Base-by-base conservation (phyloP, 768 basidiomycete genomes). In the Psilocybe cubensis region DNA sequence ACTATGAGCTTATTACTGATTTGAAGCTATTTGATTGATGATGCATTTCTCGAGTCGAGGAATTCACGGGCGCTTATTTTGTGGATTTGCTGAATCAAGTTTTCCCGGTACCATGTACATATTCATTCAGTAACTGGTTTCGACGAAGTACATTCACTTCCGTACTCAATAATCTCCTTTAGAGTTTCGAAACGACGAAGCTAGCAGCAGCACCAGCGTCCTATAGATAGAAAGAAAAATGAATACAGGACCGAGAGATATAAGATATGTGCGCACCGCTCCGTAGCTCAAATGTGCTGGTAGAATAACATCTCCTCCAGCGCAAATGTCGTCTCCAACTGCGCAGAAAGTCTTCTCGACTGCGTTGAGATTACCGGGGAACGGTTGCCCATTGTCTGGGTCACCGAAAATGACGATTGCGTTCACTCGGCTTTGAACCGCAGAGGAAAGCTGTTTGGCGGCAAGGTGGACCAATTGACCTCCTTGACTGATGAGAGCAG, bases 401-500 rank as follows among this genome's bases (percentile, higher is more conserved):
- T 76, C 75, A 27, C 74, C 74, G 38, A 74, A 75, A 21, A 71
- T 70, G 18, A 76, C 73, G 41, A 69, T 68, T 14, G 70, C 72
- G 28, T 61, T 65, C 59, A 75, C 64, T 11, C 68, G 67, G 21
- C 61, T 40, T 23, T 65, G 63, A 14, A 72, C 60, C 2, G 63
- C 25, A 9, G 72, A 44, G 3, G 76, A 74, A 25, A 79, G 68
- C 55, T 64, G 54, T 8, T 63, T 62, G 18, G 74, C 75, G 14
- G 77, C 73, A 9, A 73, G 68, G 51, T 77, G 77, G 3, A 73
- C 72, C 1, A 79, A 69, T 54, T 77, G 76, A 7, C 69, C 71
- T 33, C 73, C 71, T 65, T 74, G 73, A 47, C 70, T 73, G 31
- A 40, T 31, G 38, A 18, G 41, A 44, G 46, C 29, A 50, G 5